phyloP scores from a whole-genome alignment of 805 yeast genomes.

The Metschnikowia reukaufii region DNA sequence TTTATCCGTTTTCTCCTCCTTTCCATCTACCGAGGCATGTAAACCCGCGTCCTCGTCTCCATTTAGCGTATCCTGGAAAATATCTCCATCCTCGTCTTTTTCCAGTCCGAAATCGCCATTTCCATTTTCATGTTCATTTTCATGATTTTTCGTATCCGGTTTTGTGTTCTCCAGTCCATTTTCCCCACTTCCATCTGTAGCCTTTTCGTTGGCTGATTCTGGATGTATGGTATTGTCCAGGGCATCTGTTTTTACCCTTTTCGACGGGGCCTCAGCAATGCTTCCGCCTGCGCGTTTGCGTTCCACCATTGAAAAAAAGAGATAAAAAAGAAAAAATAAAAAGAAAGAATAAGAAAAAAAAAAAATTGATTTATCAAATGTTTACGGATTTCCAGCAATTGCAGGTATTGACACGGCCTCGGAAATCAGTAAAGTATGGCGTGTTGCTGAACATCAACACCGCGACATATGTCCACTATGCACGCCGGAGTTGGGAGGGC shows the following conservation, averaged over 20 bases:
- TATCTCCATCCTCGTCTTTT: slow-evolving; percentile 10
- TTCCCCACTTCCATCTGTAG: background rate
- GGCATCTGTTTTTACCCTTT: slow-evolving; percentile 16
- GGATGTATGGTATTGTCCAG: slow-evolving; percentile 27
- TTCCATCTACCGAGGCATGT: slow-evolving; percentile 36
- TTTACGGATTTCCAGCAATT: background rate
- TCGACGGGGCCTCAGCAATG: slow-evolving; percentile 28
- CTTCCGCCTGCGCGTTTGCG: slow-evolving; percentile 30
- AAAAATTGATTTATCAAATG: background rate
- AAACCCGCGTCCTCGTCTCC: slow-evolving; percentile 16
- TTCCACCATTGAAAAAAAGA: slow-evolving; percentile 28
- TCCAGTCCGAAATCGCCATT: slow-evolving; percentile 8
- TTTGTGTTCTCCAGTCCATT: too few species aligned
- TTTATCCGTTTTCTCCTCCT: slow-evolving; percentile 36
- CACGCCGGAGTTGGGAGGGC: too few species aligned
- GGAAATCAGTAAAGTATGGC: too few species aligned
- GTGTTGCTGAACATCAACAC: background rate
- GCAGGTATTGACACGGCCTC: too few species aligned
- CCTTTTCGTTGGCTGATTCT: slow-evolving; percentile 17
- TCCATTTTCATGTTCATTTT: background rate
- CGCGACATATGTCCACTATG: background rate
- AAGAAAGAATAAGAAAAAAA: background rate
- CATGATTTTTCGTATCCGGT: background rate
- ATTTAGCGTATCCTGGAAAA: slow-evolving; percentile 15
- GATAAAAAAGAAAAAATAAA: background rate